phyloP scores from a whole-genome alignment of 73 alveolate species.

The Paramecium sonneborni region DNA sequence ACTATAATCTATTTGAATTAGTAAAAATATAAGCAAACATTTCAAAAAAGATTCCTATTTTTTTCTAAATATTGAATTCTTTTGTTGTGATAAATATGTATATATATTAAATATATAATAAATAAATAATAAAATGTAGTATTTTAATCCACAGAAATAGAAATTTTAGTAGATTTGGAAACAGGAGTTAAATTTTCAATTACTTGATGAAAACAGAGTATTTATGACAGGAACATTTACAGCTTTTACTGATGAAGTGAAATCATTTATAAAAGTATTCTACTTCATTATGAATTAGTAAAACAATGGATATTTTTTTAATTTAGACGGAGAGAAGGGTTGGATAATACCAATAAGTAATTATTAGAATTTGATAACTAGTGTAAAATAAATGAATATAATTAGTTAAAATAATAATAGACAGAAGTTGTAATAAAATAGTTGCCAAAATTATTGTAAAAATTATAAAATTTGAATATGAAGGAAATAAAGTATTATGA shows the following conservation, averaged over 20 bases:
- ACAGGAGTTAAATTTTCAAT: slow-evolving; percentile 1
- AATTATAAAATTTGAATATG: not conserved
- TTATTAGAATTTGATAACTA: not conserved
- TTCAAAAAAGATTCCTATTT: not conserved
- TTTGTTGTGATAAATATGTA: too few species aligned
- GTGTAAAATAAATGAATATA: not conserved
- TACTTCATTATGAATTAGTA: not conserved
- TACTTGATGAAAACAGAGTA: slow-evolving; percentile 21
- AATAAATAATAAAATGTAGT: not conserved
- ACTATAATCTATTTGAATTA: too few species aligned
- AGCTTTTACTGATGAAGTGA: slow-evolving; percentile 29
- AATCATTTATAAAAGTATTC: slow-evolving; percentile 1
- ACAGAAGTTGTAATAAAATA: not conserved
- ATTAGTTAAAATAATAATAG: not conserved
- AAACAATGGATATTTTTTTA: not conserved
- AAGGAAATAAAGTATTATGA: slow-evolving; percentile 14
- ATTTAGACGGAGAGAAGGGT: slow-evolving; percentile 49
- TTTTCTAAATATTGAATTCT: not conserved
- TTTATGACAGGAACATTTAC: slow-evolving; percentile 36
- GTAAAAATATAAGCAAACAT: not conserved
- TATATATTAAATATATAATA: slow-evolving; percentile 24
- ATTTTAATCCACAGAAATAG: not conserved
- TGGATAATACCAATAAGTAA: not conserved
- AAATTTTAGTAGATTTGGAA: not conserved
- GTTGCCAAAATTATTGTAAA: slow-evolving; percentile 14